Conservation (phyloP, 2,329 filamentous ascomycete species). For the Fusarium agapanthi region DNA sequence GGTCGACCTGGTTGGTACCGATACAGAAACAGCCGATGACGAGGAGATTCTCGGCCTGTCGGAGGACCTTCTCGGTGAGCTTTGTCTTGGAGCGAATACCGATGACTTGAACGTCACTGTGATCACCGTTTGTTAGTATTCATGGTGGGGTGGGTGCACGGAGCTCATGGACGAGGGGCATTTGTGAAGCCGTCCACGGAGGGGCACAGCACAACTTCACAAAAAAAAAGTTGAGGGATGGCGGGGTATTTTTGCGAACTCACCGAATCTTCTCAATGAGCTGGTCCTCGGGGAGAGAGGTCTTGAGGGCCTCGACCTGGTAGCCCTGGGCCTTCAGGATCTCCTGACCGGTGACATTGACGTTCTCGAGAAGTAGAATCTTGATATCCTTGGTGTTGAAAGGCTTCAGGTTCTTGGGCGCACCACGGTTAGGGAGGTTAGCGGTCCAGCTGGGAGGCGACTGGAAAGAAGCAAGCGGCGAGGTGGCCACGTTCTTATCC, state of each 20-base stretch:
- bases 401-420: slow-evolving; percentile 84
- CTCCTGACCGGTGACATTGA: slow-evolving; percentile 88
- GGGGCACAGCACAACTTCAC: slow-evolving; percentile 27
- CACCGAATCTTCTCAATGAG: slow-evolving; percentile 96
- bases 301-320: slow-evolving; percentile 92
- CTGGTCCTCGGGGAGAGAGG: slow-evolving; percentile 88
- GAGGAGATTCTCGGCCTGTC: slow-evolving; percentile 91
- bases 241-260: slow-evolving; percentile 44
- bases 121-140: slow-evolving; percentile 27
- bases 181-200: slow-evolving; percentile 11
- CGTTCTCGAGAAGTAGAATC: slow-evolving; percentile 93
- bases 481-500: slow-evolving; percentile 71
- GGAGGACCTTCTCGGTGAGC: slow-evolving; percentile 83
- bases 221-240: slow-evolving; percentile 18
- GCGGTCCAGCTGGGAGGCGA: slow-evolving; percentile 73
- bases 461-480: slow-evolving; percentile 78
- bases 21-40: slow-evolving; percentile 99
- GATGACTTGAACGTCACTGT: slow-evolving; percentile 92
- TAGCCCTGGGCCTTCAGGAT: slow-evolving; percentile 89
- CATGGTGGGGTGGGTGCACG: slow-evolving; percentile 2
- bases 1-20: slow-evolving; percentile 93
- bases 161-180: slow-evolving; percentile 21
- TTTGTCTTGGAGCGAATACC: slow-evolving; percentile 99
- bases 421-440: slow-evolving; percentile 50
- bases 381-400: slow-evolving; percentile 97